Conservation (phyloP, 345 rosid species). For the Abelmoschus esculentus region DNA sequence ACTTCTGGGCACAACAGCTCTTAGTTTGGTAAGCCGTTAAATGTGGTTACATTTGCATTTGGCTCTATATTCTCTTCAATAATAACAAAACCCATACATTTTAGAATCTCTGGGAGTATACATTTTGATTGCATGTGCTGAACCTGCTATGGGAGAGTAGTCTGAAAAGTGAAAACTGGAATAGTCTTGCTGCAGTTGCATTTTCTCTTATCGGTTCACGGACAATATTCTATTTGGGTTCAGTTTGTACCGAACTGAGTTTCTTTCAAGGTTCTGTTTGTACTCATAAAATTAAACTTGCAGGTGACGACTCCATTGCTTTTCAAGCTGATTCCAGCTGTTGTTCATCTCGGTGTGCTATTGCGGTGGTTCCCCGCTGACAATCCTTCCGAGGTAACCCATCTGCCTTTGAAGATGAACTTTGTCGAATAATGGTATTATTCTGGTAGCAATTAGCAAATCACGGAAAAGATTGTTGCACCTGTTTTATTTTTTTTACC, state of each 20-base stretch:
- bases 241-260: background rate
- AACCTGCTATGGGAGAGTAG: too few relatives aligned
- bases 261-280: background rate
- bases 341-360: conserved; percentile 80
- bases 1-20: conserved; percentile 94
- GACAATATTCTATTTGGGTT: too few relatives aligned
- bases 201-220: too few relatives aligned
- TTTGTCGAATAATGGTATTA: background rate
- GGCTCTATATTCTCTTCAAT: background rate
- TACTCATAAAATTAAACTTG: conserved; percentile 5
- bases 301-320: conserved; percentile 97
- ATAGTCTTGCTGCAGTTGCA: too few relatives aligned
- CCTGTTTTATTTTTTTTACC: background rate
- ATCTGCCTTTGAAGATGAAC: background rate
- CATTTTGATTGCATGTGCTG: background rate
- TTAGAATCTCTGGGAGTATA: background rate
- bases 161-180: too few relatives aligned
- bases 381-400: conserved; percentile 58
- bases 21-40: conserved; percentile 38
- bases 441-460: background rate
- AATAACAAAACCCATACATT: background rate
- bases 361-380: conserved; percentile 89
- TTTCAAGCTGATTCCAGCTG: conserved; percentile 91
- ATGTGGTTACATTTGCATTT: background rate
- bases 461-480: background rate